Conservation (phyloP, 768 basidiomycete genomes). For the Termitomyces sp. region DNA sequence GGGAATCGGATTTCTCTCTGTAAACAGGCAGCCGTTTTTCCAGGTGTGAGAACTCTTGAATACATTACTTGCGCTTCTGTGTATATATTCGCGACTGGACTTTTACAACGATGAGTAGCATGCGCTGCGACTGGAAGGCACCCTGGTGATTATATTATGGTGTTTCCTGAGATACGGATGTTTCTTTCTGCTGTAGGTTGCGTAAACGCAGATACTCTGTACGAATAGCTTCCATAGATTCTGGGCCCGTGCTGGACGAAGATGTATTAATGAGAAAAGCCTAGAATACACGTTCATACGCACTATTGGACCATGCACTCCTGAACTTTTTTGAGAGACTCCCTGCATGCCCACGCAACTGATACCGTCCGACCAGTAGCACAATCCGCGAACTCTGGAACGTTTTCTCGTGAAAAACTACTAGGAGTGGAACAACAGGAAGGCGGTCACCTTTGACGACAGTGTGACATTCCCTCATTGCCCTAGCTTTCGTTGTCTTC, state of each 20-base stretch:
- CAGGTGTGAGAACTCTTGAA: too few relatives aligned
- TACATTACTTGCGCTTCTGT: too few relatives aligned
- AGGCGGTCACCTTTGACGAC: slow-evolving; percentile 59
- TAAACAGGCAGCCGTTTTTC: too few relatives aligned
- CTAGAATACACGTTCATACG: slow-evolving; percentile 21
- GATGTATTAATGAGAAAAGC: slow-evolving; percentile 1
- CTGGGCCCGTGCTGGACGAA: slow-evolving; percentile 58
- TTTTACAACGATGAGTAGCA: too few relatives aligned
- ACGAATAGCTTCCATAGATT: slow-evolving; percentile 68
- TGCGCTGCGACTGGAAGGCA: too few relatives aligned
- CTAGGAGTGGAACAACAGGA: background rate
- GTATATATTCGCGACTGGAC: too few relatives aligned
- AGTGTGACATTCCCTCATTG: slow-evolving; percentile 72
- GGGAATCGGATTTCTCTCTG: too few relatives aligned
- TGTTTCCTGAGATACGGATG: background rate
- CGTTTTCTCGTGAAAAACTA: slow-evolving; percentile 2
- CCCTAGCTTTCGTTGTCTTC: slow-evolving; percentile 75
- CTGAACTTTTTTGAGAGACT: slow-evolving; percentile 63
- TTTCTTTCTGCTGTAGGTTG: slow-evolving; percentile 28
- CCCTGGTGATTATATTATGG: too few relatives aligned
- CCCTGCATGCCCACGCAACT: slow-evolving; percentile 80
- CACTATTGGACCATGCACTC: slow-evolving; percentile 79
- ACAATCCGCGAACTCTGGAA: slow-evolving; percentile 78
- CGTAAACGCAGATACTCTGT: slow-evolving; percentile 70
- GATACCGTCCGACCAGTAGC: slow-evolving; percentile 76